phyloP scores from a whole-genome alignment of 2,329 filamentous ascomycete species.

The Phyllosticta capitalensis region DNA sequence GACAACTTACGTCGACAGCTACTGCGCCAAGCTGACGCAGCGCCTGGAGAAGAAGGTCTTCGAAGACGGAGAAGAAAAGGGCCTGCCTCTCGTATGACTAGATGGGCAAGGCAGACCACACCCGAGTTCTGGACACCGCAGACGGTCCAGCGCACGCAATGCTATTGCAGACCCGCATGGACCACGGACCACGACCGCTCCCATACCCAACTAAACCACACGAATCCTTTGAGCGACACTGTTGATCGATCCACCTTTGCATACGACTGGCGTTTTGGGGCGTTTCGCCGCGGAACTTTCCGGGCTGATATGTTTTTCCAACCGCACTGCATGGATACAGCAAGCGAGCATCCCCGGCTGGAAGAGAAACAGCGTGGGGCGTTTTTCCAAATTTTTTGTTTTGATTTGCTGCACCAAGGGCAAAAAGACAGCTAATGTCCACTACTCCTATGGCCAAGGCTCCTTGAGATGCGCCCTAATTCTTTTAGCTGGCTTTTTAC shows the following conservation, averaged over 20 bases:
- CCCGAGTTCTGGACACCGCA: neutral
- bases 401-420: neutral
- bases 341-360: neutral
- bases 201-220: neutral
- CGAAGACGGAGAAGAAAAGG: conserved; percentile 26
- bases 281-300: neutral
- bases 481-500: neutral
- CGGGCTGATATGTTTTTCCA: neutral
- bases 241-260: neutral
- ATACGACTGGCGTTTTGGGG: neutral
- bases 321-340: neutral
- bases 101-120: neutral
- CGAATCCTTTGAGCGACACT: neutral
- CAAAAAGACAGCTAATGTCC: neutral
- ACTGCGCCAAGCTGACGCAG: conserved; percentile 40
- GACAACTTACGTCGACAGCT: conserved; percentile 43
- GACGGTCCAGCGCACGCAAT: neutral
- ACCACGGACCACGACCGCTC: neutral
- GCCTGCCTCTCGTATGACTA: neutral
- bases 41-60: conserved; percentile 42
- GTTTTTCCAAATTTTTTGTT: neutral
- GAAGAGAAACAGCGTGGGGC: neutral
- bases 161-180: neutral
- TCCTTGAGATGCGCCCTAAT: neutral
- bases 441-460: no score